Base-by-base conservation (phyloP, 768 basidiomycete species). In the Agaricus sinodeliciosus region DNA sequence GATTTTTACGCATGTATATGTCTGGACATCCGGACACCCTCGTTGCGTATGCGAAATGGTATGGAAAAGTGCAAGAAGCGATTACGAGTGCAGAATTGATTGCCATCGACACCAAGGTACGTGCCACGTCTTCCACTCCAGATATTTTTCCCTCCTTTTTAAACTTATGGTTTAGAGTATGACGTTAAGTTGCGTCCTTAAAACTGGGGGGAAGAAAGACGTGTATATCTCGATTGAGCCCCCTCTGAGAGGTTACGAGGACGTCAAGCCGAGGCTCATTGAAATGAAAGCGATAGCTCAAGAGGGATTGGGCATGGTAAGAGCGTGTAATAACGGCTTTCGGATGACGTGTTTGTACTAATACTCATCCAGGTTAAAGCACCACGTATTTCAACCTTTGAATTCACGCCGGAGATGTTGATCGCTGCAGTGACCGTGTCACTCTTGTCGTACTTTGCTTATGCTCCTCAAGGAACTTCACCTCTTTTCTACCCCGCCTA, bases 1-100 rank as follows among this genome's bases (percentile, higher is more conserved):
- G 70, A 1, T 93, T 90, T 63, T 74, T 92, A 40, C 79, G 80
- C 64, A 86, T 82, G 79, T 93, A 92, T 72, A 92, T 91, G 90
- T 84, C 79, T 27, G 81, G 72, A 56, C 90, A 91, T 60, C 86
- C 86, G 0, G 89, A 91, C 62, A 91, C 90, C 1, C 72, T 92
- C 58, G 87, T 92, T 34, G 87, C 87, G 3, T 93, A 90, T 59
- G 87, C 85, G 39, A 87, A 84, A 58, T 79, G 85, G 75, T 88
- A 76, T 60, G 87, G 85, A 8, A 81, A 84, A 57, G 75, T 89
- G 9, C 59, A 70, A 18, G 74, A 76, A 26, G 70, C 70, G 36
- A 76, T 89, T 15, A 65, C 67, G 2, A 75, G 76, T n/a, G 88
- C 87, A 7, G 74, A 81, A 63, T 87, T 90, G 88, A 74, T 75